Evolutionary conservation across 257 asterid genomes (phyloP), one percentile per base, ranked within the genome.

Genomic region (Eucommia ulmoides): DNA sequence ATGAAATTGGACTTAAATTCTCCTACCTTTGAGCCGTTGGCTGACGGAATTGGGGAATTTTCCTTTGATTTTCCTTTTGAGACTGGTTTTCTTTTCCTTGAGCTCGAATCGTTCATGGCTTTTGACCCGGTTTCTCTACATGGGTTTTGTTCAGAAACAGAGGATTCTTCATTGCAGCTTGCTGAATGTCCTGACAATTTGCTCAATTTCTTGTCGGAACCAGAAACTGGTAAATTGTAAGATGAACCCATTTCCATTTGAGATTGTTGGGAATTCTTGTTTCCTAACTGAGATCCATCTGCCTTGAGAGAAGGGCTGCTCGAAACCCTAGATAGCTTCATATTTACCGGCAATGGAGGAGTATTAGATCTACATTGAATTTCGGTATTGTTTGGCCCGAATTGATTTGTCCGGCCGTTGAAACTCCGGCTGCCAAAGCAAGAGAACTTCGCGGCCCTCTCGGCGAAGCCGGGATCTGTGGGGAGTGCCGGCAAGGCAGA

Each of bases 391-490:
- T 20, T 65, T 3, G 25, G 22, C 61, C 69, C 74, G 1, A 72
- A 52, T 2, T 56, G 73, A 45, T 68, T 50, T 1, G 71, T 66
- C 8, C 93, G 52, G 6, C 74, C 91, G 19, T 83, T 86, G 61
- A 83, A 83, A 57, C 95, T 85, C 41, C 79, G 66, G 60, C 84
- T 83, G 1, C 94, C 93, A 25, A 78, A 86, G 74, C 88, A 72
- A 1, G 98, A 86, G 55, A 82, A 80, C 64, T 73, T 80, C 2
- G 98, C 92, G 1, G 88, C 94, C 59, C 95, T 63, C 68, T 81
- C 87, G 25, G 81, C 88, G 18, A 88, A 88, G 1, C 84, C 93
- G 22, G 94, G 95, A 75, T 84, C 97, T 56, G 80, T 45, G 14
- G 83, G 51, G 8, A 80, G 59, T 3, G 74, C 42, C 2, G 82